A percentile compares a stretch with the other conserved stretches of the same genome.
phyloP scores from a whole-genome alignment of 495 filamentous ascomycete genomes.

The Penicillium atrosanguineum region DNA sequence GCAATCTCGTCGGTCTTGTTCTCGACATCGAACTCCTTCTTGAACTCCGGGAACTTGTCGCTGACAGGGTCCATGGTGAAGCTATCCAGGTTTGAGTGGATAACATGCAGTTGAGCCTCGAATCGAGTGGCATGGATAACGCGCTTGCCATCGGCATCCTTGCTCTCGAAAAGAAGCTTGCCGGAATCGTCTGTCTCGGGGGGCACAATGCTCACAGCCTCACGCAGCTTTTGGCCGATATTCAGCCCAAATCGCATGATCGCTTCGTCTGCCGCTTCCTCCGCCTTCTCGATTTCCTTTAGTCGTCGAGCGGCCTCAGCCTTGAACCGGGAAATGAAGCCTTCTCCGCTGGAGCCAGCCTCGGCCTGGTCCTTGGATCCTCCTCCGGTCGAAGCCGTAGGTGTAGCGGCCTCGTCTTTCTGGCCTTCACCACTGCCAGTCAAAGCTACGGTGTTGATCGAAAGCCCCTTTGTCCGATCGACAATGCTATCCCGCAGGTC shows the following conservation, averaged over 20 bases:
- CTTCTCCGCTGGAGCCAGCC: conserved; percentile 63
- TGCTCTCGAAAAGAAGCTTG: conserved; percentile 83
- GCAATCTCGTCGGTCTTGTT: conserved; percentile 83
- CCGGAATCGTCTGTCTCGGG: conserved; percentile 47
- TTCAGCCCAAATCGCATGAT: conserved; percentile 90
- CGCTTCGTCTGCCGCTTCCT: conserved; percentile 97
- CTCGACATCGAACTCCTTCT: conserved; percentile 73
- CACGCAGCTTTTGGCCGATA: conserved; percentile 83
- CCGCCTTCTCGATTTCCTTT: conserved; percentile 88
- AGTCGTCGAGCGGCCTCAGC: conserved; percentile 79
- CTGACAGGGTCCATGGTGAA: conserved; percentile 80
- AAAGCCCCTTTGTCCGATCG: conserved; percentile 69
- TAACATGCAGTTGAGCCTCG: conserved; percentile 92
- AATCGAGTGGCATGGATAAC: conserved; percentile 92
- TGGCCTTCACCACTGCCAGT: conserved; percentile 21
- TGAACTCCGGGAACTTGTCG: conserved; percentile 72
- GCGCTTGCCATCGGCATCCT: conserved; percentile 82
- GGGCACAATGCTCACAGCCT: conserved; percentile 85
- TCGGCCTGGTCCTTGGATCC: conserved; percentile 47
- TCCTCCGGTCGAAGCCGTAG: conserved; percentile 28
- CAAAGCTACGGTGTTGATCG: conserved; percentile 52
- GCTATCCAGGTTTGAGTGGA: conserved; percentile 81
- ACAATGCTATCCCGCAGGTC: conserved; percentile 67
- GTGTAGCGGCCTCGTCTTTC: conserved; percentile 36
- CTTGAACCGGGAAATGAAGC: conserved; percentile 79